Base-by-base conservation (phyloP, 306 rosid species). In the Quercus gilva region DNA sequence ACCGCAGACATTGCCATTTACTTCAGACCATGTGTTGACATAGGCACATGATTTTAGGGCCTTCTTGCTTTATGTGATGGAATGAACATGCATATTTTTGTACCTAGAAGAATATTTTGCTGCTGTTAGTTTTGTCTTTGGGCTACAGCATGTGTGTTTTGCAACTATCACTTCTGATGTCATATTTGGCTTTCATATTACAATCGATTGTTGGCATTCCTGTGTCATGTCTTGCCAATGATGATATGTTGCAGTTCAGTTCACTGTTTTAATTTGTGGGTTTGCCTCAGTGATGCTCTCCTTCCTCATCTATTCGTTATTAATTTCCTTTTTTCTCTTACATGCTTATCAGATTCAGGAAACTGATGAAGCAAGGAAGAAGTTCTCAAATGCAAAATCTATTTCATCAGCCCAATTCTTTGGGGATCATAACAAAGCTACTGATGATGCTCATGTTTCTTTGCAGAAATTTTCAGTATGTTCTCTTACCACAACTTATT, bases 371-470 rank as follows among this genome's bases (percentile, higher is more conserved):
- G 99, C 97, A 35, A 85, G 97, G 83, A 92, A 88, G 90, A 94
- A 94, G 88, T 94, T 94, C 84, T 78, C 95, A 74, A 94, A 94
- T 83, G 99, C 97, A 61, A 94, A 92, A 80, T 94, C 97, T 43
- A 92, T 94, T 83, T 92, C 99, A 37, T 94, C 99, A 2, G 91
- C 94, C 63, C 99, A 94, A 86, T 92, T 74, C 85, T 94, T 92
- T 37, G 99, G 97, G 69, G 97, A 92, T 84, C 95, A 88, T 75
- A 84, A 71, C 87, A 90, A 82, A 86, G 75, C 85, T 77, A 87
- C 86, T 49, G 92, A 94, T 61, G 96, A 91, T 0, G 83, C 94
- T 58, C 91, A 89, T 52, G 94, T 70, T 78, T 81, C 97, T 37
- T 85, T 94, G 91, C 89, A 92, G 58, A 92, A 94, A 82, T 94